Evolutionary conservation across 345 rosid genomes (phyloP).

Genomic region (Melaleuca alternifolia): DNA sequence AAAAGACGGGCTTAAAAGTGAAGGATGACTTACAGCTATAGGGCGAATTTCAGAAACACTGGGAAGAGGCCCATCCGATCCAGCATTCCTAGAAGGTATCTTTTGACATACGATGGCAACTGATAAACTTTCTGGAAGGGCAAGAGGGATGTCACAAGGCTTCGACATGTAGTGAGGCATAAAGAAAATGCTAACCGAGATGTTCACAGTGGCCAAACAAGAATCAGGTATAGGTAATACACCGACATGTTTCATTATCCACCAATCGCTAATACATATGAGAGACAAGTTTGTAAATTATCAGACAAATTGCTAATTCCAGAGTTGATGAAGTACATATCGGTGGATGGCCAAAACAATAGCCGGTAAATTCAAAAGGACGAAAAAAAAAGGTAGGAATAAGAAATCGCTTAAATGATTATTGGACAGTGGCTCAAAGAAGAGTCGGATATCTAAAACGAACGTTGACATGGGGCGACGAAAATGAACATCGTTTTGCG

Average conservation of each 20-base stretch:
- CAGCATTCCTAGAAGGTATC: conserved; percentile 52
- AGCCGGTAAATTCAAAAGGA: not conserved
- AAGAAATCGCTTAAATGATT: no score
- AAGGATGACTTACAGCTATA: conserved; percentile 35
- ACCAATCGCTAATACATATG: not conserved
- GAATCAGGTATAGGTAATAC: not conserved
- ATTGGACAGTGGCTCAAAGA: no score
- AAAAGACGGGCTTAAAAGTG: not conserved
- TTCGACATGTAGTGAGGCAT: not conserved
- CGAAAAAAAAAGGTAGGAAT: not conserved
- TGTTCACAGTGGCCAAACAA: not conserved
- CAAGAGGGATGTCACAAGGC: not conserved
- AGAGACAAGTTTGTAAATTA: not conserved
- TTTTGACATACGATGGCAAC: conserved; percentile 63
- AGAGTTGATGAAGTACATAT: not conserved
- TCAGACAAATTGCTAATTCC: not conserved
- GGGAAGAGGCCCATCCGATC: conserved; percentile 49
- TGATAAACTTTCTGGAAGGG: conserved; percentile 46
- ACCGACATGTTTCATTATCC: not conserved
- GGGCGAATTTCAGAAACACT: conserved; percentile 54
- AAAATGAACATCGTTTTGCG: not conserved
- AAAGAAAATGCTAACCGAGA: not conserved
- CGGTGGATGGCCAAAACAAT: not conserved
- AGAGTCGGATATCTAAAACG: no score
- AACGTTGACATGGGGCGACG: not conserved